phyloP scores from a whole-genome alignment of 306 rosid species.

The Casuarina equisetifolia region DNA sequence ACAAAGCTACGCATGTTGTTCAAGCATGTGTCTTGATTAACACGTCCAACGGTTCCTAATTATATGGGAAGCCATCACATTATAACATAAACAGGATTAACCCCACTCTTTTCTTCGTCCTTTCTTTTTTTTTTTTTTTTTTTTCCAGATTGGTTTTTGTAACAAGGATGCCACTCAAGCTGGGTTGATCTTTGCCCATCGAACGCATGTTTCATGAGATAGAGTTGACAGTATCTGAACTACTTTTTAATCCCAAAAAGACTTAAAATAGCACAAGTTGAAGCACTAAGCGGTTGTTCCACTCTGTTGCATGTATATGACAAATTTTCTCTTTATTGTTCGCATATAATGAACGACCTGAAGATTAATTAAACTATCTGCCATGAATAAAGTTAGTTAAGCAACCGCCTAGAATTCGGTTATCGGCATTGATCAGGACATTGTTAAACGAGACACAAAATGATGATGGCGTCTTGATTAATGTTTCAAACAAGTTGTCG shows the following conservation, averaged over 20 bases:
- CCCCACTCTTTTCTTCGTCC: background rate
- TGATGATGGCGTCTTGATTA: background rate
- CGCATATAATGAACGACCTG: too few relatives aligned
- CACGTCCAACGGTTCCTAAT: background rate
- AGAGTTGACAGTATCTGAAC: slow-evolving; percentile 4
- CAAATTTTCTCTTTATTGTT: too few relatives aligned
- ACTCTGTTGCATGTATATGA: too few relatives aligned
- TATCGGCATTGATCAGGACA: background rate
- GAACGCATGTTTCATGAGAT: slow-evolving; percentile 24
- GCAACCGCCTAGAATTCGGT: background rate
- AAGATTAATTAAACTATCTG: too few relatives aligned
- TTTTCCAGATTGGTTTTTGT: too few relatives aligned
- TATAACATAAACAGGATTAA: background rate
- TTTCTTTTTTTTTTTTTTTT: too few relatives aligned
- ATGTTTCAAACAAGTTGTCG: background rate
- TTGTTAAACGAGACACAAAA: background rate
- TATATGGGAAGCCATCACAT: background rate
- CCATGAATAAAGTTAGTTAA: too few relatives aligned
- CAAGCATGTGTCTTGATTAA: slow-evolving; percentile 21
- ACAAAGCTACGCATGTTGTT: background rate
- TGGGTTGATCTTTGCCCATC: slow-evolving; percentile 29
- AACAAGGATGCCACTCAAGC: background rate
- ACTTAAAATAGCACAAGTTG: too few relatives aligned
- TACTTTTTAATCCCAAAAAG: too few relatives aligned
- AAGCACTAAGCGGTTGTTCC: too few relatives aligned